Conservation (phyloP, 768 basidiomycete genomes). For the Tricholoma matsutake region DNA sequence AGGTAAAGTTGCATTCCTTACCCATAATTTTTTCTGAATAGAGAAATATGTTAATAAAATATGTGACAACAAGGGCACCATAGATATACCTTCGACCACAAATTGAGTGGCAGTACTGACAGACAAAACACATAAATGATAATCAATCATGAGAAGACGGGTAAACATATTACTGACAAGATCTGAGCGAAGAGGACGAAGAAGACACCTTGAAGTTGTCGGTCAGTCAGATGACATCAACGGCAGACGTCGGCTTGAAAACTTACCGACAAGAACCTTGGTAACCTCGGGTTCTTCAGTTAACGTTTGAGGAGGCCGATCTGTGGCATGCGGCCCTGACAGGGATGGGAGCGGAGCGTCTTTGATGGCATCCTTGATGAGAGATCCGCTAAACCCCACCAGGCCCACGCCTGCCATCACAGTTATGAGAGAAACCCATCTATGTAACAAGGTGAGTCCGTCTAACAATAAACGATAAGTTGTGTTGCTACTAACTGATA, state of each 20-base stretch:
- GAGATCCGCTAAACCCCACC: slow-evolving; percentile 87
- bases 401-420: slow-evolving; percentile 84
- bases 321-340: slow-evolving; percentile 25
- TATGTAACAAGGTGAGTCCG: slow-evolving; percentile 27
- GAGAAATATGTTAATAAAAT: slow-evolving; percentile 8
- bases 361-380: slow-evolving; percentile 72
- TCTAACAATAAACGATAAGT: neutral
- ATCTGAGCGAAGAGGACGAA: slow-evolving; percentile 93
- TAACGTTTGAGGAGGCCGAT: slow-evolving; percentile 39
- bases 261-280: slow-evolving; percentile 69
- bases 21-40: slow-evolving; percentile 84
- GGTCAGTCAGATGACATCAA: slow-evolving; percentile 17
- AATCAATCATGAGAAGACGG: slow-evolving; percentile 14
- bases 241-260: slow-evolving; percentile 8
- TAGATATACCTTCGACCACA: slow-evolving; percentile 69
- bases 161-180: slow-evolving; percentile 56
- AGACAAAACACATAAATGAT: neutral
- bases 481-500: slow-evolving; percentile 58
- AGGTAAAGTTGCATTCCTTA: slow-evolving; percentile 9
- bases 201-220: slow-evolving; percentile 61
- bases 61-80: neutral
- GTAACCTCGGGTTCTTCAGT: slow-evolving; percentile 61
- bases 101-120: slow-evolving; percentile 86
- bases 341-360: slow-evolving; percentile 35
- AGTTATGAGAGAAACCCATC: slow-evolving; percentile 87